A percentile compares a stretch with the other conserved stretches of the same genome.
phyloP scores from a whole-genome alignment of 2,329 filamentous ascomycete species.

The Fusarium beomiforme region DNA sequence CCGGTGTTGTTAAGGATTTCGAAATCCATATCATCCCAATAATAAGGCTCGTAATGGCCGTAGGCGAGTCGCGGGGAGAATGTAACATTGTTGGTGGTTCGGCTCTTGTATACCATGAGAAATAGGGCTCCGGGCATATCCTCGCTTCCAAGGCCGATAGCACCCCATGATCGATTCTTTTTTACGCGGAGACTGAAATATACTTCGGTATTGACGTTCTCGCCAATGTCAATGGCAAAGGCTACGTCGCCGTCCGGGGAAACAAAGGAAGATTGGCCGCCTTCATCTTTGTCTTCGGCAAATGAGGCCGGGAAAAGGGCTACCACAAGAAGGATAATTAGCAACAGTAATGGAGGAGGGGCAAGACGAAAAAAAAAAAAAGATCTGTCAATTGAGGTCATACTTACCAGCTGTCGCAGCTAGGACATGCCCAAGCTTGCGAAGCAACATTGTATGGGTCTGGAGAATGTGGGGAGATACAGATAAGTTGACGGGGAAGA shows the following conservation, averaged over 20 bases:
- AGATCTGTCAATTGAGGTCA: background rate
- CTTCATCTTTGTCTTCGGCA: conserved; percentile 43
- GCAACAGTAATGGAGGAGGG: background rate
- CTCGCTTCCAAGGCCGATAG: conserved; percentile 63
- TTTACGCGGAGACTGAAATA: conserved; percentile 65
- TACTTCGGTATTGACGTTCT: conserved; percentile 57
- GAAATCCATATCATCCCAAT: conserved; percentile 55
- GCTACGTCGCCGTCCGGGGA: conserved; percentile 54
- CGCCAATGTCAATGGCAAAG: conserved; percentile 62
- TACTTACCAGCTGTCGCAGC: conserved; percentile 43
- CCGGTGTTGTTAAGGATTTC: conserved; percentile 59
- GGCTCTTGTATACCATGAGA: conserved; percentile 63
- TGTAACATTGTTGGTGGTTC: conserved; percentile 60
- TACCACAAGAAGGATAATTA: conserved; percentile 18
- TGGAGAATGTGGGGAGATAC: conserved; percentile 17
- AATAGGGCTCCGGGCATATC: conserved; percentile 64
- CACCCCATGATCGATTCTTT: conserved; percentile 59
- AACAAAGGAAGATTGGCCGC: conserved; percentile 55
- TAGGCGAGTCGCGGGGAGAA: conserved; percentile 63
- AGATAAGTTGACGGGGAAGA: background rate
- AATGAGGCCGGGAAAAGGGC: conserved; percentile 38
- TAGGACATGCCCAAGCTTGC: conserved; percentile 44
- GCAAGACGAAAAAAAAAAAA: background rate
- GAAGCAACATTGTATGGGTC: conserved; percentile 43
- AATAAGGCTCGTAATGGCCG: conserved; percentile 63